Conservation (phyloP, 139 green algal species). For the Pseudopediastrum boryanum region DNA sequence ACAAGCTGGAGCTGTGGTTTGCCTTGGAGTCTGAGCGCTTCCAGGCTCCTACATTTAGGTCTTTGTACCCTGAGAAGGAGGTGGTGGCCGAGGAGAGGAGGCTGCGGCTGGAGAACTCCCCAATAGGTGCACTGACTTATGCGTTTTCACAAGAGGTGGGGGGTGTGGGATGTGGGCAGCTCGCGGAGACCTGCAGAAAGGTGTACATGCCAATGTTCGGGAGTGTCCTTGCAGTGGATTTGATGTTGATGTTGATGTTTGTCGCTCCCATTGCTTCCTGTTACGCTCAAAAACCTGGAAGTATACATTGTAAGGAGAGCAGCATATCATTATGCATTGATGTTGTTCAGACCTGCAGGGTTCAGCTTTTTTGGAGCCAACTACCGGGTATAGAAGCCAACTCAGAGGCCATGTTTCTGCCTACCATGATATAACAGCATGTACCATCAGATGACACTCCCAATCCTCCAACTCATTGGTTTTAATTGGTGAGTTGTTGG, state of each 20-base stretch:
- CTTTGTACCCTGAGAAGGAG: constrained; percentile 86
- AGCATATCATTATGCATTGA: neutral
- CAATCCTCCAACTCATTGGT: too few relatives aligned
- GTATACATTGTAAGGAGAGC: neutral
- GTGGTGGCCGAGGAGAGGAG: constrained; percentile 85
- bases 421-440: neutral
- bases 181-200: neutral
- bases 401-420: neutral
- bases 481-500: neutral
- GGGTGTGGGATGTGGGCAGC: neutral
- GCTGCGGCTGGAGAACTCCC: constrained; percentile 80
- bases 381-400: neutral
- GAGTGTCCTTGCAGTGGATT: neutral
- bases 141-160: constrained; percentile 11
- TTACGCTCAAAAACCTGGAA: neutral
- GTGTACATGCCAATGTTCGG: neutral
- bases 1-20: constrained; percentile 91
- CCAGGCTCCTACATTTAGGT: constrained; percentile 47
- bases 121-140: constrained; percentile 11
- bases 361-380: too few relatives aligned
- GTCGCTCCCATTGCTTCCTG: neutral
- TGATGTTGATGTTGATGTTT: neutral
- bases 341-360: too few relatives aligned
- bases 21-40: constrained; percentile 88
- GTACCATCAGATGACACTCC: neutral